These are phyloP conservation scores for Sphagnum tenellum DNA, from an alignment of 225 moss, liverwort and hornwort genomes.

Conservation along the genomic window DNA sequence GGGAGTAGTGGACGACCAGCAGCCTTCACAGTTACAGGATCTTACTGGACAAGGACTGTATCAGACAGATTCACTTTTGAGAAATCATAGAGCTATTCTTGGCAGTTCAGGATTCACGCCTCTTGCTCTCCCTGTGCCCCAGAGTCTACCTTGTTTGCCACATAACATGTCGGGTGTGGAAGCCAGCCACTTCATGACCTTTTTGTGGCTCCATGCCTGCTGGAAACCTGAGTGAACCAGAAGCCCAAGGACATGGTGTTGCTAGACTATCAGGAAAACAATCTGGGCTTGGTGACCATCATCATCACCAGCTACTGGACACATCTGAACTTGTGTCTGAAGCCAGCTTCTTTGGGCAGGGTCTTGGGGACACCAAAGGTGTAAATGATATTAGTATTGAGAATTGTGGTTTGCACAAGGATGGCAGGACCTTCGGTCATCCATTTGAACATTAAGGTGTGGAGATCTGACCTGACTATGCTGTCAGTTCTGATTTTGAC, in stretches of 20 bases:
- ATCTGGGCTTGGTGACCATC: too few relatives aligned
- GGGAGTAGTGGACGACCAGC: constrained; percentile 1
- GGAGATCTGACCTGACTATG: constrained; percentile 41
- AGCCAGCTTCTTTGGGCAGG: constrained; percentile 39
- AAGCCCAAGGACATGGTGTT: constrained; percentile 22
- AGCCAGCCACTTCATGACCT: constrained; percentile 54
- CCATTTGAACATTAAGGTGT: constrained; percentile 37
- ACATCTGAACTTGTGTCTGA: constrained; percentile 40
- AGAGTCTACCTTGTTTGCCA: constrained; percentile 28
- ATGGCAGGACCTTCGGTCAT: constrained; percentile 36
- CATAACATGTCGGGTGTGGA: too few relatives aligned
- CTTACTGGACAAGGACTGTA: constrained; percentile 27
- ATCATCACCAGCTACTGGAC: too few relatives aligned
- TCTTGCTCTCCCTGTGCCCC: constrained; percentile 32
- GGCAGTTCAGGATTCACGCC: constrained; percentile 13
- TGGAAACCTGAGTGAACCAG: constrained; percentile 21
- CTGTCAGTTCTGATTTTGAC: constrained; percentile 48
- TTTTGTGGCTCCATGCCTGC: constrained; percentile 34
- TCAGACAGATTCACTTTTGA: constrained; percentile 26
- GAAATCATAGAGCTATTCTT: constrained; percentile 22
- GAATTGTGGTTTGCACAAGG: constrained; percentile 34
- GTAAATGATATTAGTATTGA: constrained; percentile 31
- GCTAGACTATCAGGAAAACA: constrained; percentile 20
- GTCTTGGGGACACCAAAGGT: constrained; percentile 28
- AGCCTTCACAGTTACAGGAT: constrained; percentile 21